These are phyloP conservation scores for Capsicum pubescens DNA, from an alignment of 257 asterid species.

Conservation along the genomic window DNA sequence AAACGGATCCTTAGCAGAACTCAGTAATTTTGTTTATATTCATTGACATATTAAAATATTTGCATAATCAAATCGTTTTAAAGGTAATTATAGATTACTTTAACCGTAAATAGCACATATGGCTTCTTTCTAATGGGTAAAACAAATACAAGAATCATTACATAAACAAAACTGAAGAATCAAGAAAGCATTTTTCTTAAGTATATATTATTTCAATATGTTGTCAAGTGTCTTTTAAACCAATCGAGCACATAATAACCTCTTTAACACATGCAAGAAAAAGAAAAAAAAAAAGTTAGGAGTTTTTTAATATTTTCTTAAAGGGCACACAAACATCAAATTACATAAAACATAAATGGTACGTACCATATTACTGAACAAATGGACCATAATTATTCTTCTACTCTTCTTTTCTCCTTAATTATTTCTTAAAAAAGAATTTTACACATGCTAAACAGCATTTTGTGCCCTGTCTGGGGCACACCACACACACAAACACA, in stretches of 20 bases:
- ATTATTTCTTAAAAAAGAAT: neutral
- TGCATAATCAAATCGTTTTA: neutral
- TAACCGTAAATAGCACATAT: neutral
- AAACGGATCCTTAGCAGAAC: too few species aligned
- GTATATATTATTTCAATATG: neutral
- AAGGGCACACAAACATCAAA: neutral
- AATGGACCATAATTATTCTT: neutral
- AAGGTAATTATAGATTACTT: neutral
- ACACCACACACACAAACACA: neutral
- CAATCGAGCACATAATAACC: neutral
- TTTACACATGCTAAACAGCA: neutral
- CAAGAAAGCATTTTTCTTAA: neutral
- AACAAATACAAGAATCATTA: neutral
- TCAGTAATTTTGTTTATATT: too few species aligned
- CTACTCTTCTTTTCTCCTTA: neutral
- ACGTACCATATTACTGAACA: neutral
- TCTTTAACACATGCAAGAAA: neutral
- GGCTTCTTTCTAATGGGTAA: neutral
- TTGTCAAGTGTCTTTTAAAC: neutral
- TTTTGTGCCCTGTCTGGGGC: constrained; percentile 10
- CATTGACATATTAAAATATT: too few species aligned
- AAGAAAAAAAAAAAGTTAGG: too few species aligned
- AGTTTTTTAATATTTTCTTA: neutral
- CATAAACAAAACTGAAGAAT: neutral
- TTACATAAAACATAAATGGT: neutral